phyloP scores from a whole-genome alignment of 2,329 filamentous ascomycete genomes.

The Ophiostoma pallidulum region DNA sequence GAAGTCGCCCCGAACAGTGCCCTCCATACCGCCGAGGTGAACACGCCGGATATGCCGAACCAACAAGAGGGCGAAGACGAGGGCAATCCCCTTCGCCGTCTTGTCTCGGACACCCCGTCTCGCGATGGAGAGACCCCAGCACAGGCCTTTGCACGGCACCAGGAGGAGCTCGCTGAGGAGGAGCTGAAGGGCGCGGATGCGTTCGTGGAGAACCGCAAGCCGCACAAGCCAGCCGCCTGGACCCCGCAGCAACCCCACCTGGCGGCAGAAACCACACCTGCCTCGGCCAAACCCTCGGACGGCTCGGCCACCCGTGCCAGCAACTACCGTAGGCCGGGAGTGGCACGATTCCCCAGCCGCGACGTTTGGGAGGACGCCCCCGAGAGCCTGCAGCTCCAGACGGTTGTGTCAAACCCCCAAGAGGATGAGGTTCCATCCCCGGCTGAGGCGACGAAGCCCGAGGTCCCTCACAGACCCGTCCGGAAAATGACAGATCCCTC shows the following conservation, averaged over 20 bases:
- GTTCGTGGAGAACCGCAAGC: constrained; percentile 28
- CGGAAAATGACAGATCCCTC: constrained; percentile 31
- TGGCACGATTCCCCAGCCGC: constrained; percentile 71
- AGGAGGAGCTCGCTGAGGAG: constrained; percentile 54
- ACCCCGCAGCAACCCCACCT: constrained; percentile 40
- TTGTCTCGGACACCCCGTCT: constrained; percentile 22
- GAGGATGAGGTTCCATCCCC: constrained; percentile 38
- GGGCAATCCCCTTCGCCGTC: constrained; percentile 20
- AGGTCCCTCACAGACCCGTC: constrained; percentile 46
- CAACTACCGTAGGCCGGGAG: constrained; percentile 36
- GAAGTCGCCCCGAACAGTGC: constrained; percentile 87
- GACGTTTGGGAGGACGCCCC: constrained; percentile 95
- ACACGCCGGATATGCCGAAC: constrained; percentile 57
- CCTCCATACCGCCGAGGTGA: constrained; percentile 70
- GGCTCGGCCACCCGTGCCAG: constrained; percentile 19
- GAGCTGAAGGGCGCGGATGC: constrained; percentile 20
- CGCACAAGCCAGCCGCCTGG: constrained; percentile 41
- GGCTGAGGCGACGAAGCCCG: constrained; percentile 43
- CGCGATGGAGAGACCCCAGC: constrained; percentile 46
- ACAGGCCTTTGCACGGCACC: constrained; percentile 55
- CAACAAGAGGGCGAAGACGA: constrained; percentile 19
- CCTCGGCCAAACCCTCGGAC: not conserved
- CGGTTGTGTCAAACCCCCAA: constrained; percentile 55
- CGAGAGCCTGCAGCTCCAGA: constrained; percentile 69
- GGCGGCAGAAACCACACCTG: constrained; percentile 5